Evolutionary conservation across 2,329 filamentous ascomycete genomes (phyloP).

Genomic region (Atkinsonella hypoxylon): DNA sequence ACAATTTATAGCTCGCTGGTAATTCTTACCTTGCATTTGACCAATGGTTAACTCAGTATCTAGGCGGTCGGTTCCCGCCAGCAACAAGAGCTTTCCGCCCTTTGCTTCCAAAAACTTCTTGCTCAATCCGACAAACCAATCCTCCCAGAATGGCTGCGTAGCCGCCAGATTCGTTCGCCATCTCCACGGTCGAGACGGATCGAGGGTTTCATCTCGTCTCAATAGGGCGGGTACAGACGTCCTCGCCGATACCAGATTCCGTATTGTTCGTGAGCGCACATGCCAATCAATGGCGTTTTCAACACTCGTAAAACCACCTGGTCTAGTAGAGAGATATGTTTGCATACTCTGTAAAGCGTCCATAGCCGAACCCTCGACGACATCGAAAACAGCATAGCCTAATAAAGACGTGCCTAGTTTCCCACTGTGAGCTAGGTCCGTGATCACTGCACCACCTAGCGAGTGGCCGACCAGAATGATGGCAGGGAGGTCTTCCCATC

Average conservation of each 20-base stretch:
- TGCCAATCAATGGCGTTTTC: slow-evolving; percentile 89
- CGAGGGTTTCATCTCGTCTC: slow-evolving; percentile 29
- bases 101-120: slow-evolving; percentile 72
- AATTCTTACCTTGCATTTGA: slow-evolving; percentile 73
- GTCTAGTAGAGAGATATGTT: slow-evolving; percentile 73
- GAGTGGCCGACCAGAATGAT: slow-evolving; percentile 85
- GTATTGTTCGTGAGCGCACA: slow-evolving; percentile 72
- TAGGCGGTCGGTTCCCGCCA: slow-evolving; percentile 80
- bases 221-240: slow-evolving; percentile 79
- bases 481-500: slow-evolving; percentile 63
- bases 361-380: slow-evolving; percentile 92
- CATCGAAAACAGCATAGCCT: slow-evolving; percentile 83
- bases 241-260: slow-evolving; percentile 71
- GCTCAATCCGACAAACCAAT: slow-evolving; percentile 83
- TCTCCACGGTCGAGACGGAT: slow-evolving; percentile 45
- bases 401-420: slow-evolving; percentile 57
- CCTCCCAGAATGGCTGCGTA: slow-evolving; percentile 87
- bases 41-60: slow-evolving; percentile 91
- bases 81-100: slow-evolving; percentile 72
- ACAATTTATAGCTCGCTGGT: neutral
- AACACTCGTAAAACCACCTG: slow-evolving; percentile 63
- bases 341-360: slow-evolving; percentile 93
- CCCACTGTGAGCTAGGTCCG: slow-evolving; percentile 61
- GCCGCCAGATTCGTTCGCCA: slow-evolving; percentile 79
- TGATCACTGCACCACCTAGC: slow-evolving; percentile 85